Evolutionary conservation across 352 stramenopile genomes (phyloP), one percentile per base, ranked within the genome.

Genomic region (Phytophthora aleatoria): DNA sequence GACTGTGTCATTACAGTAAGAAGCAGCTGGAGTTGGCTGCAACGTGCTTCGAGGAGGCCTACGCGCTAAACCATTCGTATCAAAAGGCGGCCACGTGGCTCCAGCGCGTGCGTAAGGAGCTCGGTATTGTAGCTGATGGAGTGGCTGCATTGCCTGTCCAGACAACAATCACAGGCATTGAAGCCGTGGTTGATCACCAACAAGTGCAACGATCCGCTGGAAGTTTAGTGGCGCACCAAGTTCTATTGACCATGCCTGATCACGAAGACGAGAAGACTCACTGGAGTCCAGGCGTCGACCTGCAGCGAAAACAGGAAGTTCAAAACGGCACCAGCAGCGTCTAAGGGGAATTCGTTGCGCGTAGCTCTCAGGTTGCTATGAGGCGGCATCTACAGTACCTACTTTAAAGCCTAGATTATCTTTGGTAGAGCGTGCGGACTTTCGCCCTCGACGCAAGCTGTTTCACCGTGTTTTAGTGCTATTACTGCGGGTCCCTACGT

Each of bases 1-100:
- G 94, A 8, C 75, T 98, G 2, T 98, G 94, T 61, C 88, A 97
- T 75, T 98, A 97, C 81, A 96, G 84, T 67, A 93, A 92, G 60
- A 81, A 85, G 35, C 81, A 92, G 50, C 69, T 95, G 9, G 54
- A 74, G 36, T 47, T 91, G 3, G 85, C 87, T 13, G 69, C 71
- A 3, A 76, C 75, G 24, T 92, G 80, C 61, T 94, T 95, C 51
- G 74, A 87, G 64, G 87, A 92, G 16, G 84, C 84, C 6, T 91
- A 79, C 28, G 47, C 61, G 10, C 63, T 93, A 10, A 93, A 94
- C 57, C 50, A 61, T 45, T 90, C 76, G 5, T 94, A 94, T 36
- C 77, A 91, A 38, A 95, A 95, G 52, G 85, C 85, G 11, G 67
- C 76, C 1, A 93, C 85, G 38, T 95, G 87, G 87, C 74, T 94